phyloP scores from a whole-genome alignment of 2,329 filamentous ascomycete genomes.

The Penicillium sp. region DNA sequence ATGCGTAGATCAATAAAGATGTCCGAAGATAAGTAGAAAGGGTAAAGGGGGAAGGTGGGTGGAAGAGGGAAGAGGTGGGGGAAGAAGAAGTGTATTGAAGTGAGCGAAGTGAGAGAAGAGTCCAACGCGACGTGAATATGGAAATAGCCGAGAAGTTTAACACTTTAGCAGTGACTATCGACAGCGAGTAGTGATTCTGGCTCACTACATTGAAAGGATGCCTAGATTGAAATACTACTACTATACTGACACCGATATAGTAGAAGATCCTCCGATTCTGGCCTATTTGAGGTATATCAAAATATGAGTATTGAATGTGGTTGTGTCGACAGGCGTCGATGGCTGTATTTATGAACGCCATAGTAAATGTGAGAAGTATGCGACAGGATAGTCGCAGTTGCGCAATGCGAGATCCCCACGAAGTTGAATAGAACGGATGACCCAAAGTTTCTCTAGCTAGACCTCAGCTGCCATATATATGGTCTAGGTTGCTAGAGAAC shows the following conservation, averaged over 20 bases:
- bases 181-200: not conserved
- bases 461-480: not conserved
- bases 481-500: not conserved
- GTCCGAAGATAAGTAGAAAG: not conserved
- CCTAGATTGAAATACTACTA: not conserved
- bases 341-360: not conserved
- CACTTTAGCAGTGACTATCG: not conserved
- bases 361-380: not conserved
- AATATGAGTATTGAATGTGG: not conserved
- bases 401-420: not conserved
- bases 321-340: not conserved
- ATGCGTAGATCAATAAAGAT: not conserved
- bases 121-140: not conserved
- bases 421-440: not conserved
- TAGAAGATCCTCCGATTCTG: not conserved
- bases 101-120: not conserved
- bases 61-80: slow-evolving; percentile 6
- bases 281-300: no score
- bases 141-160: not conserved
- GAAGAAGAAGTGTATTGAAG: slow-evolving; percentile 2
- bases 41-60: slow-evolving; percentile 2
- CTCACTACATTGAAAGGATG: not conserved
- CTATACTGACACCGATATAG: not conserved
- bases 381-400: not conserved
- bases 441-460: not conserved